phyloP scores from a whole-genome alignment of 2,329 filamentous ascomycete genomes.

The Ceratocystis diversiconidia region DNA sequence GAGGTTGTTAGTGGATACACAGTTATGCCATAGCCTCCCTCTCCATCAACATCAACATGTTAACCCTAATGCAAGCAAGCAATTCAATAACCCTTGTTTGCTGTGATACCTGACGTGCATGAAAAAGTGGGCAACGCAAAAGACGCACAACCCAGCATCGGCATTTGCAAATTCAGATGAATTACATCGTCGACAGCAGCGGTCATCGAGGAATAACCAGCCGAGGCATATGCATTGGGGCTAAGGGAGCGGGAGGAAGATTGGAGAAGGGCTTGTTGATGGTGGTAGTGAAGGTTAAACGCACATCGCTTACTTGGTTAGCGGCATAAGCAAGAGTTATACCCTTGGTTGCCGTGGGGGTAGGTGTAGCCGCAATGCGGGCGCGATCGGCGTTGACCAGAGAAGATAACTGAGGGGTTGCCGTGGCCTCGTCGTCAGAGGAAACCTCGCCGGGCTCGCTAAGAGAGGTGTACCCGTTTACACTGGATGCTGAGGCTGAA shows the following conservation, averaged over 20 bases:
- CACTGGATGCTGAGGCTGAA: not conserved
- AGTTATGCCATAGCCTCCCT: not conserved
- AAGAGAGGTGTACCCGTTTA: not conserved
- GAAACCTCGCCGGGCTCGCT: not conserved
- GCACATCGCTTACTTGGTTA: not conserved
- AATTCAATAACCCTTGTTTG: not conserved
- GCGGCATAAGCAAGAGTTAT: not conserved
- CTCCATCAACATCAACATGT: too few relatives aligned
- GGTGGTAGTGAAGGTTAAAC: not conserved
- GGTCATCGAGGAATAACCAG: not conserved
- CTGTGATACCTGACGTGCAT: not conserved
- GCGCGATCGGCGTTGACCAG: not conserved
- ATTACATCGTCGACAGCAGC: not conserved
- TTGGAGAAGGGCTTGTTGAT: not conserved
- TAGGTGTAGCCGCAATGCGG: not conserved
- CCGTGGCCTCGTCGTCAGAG: not conserved
- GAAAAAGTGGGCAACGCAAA: not conserved
- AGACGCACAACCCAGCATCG: not conserved
- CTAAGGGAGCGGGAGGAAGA: not conserved
- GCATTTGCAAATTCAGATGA: not conserved
- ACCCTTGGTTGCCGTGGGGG: not conserved
- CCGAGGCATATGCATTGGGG: not conserved
- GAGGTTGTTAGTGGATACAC: conserved; percentile 1
- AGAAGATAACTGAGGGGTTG: not conserved
- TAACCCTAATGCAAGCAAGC: not conserved